Evolutionary conservation across 257 asterid species (phyloP).

Genomic region (Solanum infundibuliforme): DNA sequence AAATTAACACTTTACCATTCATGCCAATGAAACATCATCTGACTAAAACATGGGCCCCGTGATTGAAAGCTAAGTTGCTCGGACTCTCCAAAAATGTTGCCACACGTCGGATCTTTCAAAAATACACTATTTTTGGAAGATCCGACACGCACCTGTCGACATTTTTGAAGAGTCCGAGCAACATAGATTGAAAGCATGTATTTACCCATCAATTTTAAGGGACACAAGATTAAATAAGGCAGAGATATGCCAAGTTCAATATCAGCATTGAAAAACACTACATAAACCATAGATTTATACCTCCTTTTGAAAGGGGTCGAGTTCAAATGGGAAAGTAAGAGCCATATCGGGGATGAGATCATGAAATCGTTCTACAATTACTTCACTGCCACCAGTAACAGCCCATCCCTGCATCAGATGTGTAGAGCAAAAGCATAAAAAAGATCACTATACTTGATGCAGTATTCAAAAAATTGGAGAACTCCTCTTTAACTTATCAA

Average conservation of each 20-base stretch:
- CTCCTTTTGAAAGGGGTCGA: slow-evolving; percentile 96
- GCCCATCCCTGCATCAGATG: slow-evolving; percentile 60
- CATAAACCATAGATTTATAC: slow-evolving; percentile 22
- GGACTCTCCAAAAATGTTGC: neutral
- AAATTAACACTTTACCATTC: neutral
- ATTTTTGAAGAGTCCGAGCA: neutral
- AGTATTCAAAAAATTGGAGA: neutral
- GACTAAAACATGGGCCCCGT: neutral
- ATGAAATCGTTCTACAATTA: slow-evolving; percentile 55
- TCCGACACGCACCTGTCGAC: neutral
- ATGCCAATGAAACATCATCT: neutral
- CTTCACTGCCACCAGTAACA: slow-evolving; percentile 48
- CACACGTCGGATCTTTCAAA: neutral
- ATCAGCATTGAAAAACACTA: neutral
- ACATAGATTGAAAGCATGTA: neutral
- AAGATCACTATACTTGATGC: neutral
- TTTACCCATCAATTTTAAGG: neutral
- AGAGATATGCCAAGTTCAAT: neutral
- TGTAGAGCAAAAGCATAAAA: neutral
- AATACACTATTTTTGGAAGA: neutral
- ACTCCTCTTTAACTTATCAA: neutral
- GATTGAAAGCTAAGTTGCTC: neutral
- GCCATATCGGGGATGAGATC: slow-evolving; percentile 98
- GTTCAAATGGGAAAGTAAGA: slow-evolving; percentile 81
- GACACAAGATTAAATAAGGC: neutral